Base-by-base conservation (phyloP, 768 basidiomycete species). In the Suillus clintonianus region DNA sequence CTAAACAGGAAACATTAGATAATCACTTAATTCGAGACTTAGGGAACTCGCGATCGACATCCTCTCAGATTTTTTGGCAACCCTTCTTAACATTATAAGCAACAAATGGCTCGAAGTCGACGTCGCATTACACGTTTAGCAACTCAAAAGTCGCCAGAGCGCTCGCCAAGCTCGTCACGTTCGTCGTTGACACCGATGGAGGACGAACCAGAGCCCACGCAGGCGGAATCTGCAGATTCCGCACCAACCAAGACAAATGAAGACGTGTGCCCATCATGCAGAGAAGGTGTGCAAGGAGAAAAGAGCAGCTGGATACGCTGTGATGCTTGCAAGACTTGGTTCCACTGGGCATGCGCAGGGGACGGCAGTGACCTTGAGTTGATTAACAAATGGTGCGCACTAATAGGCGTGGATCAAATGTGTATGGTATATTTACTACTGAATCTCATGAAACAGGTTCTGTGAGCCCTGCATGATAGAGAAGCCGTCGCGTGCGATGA, bases 281-380 rank as follows among this genome's bases (percentile, higher is more conserved):
- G 80, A 55, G 73, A 74, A 72, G 72, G 30, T 72, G 70, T 59
- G 69, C 78, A 4, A 80, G 77, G 59, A 83, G 86, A 65, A 89
- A 89, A 72, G 90, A 92, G 66, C 5, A 86, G 80, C 69, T 95
- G 93, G 94, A 87, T 95, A 62, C 79, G 87, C 66, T 95, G 94
- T 72, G 92, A 94, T 69, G 83, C 83, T 24, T 93, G 91, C 80
- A 89, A 89, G 76, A 83, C 79, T 36, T 94, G 91, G 92, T 94
- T 87, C 72, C 91, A 94, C 71, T 94, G 91, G 90, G 80, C 84
- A 63, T 94, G 92, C 75, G 89, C 85, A 15, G 89, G 90, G 30
- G 83, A 87, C 50, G 85, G 85, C 15, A 82, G 82, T 43, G 87
- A 89, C 65, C 80, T 89, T 13, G 86, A 87, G 41, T 80, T 81